Percentiles rank a stretch among this genome's conserved stretches.
Evolutionary conservation across 768 basidiomycete genomes (phyloP).

Genomic region (Erythrobasidium yunnanense): DNA sequence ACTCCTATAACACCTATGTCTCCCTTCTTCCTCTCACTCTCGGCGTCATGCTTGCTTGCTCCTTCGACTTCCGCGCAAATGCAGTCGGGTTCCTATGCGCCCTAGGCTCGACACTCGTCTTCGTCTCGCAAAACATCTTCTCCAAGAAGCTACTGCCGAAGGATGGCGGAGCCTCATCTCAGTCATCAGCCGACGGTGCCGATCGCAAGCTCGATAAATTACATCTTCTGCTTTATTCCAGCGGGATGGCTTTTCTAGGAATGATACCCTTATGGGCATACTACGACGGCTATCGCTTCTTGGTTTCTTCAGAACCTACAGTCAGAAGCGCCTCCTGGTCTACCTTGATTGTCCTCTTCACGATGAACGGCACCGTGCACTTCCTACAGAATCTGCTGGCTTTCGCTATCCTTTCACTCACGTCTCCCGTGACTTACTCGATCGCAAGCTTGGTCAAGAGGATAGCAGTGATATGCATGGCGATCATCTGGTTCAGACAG

Average conservation of each 20-base stretch:
- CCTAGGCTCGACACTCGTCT: slow-evolving; percentile 90
- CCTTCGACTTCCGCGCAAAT: slow-evolving; percentile 79
- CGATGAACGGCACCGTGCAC: slow-evolving; percentile 89
- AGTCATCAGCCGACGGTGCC: slow-evolving; percentile 31
- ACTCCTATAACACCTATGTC: slow-evolving; percentile 78
- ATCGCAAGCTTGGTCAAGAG: slow-evolving; percentile 97
- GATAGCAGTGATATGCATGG: slow-evolving; percentile 93
- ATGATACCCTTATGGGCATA: slow-evolving; percentile 96
- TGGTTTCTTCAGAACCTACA: slow-evolving; percentile 25
- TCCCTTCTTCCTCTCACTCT: slow-evolving; percentile 82
- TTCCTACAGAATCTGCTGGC: slow-evolving; percentile 96
- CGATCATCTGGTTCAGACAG: slow-evolving; percentile 93
- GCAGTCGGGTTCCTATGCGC: slow-evolving; percentile 86
- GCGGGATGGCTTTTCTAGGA: slow-evolving; percentile 79
- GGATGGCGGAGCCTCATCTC: slow-evolving; percentile 27
- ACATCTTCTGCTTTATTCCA: slow-evolving; percentile 88
- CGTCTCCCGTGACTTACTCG: slow-evolving; percentile 95
- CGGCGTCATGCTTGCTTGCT: slow-evolving; percentile 95
- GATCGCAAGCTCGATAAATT: slow-evolving; percentile 79
- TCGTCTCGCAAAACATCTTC: slow-evolving; percentile 96
- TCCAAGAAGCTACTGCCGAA: slow-evolving; percentile 96
- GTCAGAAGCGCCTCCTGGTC: not conserved
- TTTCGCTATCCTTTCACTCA: slow-evolving; percentile 87
- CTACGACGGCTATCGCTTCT: slow-evolving; percentile 55
- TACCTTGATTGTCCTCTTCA: slow-evolving; percentile 66